phyloP scores from a whole-genome alignment of 1,284 basidiomycete genomes.

The Tremellales sp. region DNA sequence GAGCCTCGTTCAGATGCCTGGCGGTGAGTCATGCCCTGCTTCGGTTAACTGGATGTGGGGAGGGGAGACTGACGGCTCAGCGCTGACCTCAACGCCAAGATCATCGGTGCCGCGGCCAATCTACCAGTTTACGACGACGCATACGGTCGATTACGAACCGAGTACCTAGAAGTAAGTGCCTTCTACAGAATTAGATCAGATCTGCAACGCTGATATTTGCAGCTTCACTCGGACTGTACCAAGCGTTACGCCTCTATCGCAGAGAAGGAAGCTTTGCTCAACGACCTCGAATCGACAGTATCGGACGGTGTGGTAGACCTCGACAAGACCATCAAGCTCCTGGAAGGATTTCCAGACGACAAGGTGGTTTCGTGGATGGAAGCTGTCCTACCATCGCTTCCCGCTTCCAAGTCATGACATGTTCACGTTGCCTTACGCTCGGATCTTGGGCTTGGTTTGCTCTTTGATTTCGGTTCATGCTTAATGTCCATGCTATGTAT shows the following conservation, averaged over 20 bases:
- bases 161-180: slow-evolving; percentile 38
- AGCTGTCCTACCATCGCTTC: neutral
- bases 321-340: slow-evolving; percentile 40
- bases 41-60: neutral
- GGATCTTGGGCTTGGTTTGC: no score
- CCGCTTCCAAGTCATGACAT: no score
- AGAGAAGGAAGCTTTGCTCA: slow-evolving; percentile 36
- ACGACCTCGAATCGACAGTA: slow-evolving; percentile 34
- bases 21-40: slow-evolving; percentile 26
- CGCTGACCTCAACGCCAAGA: slow-evolving; percentile 36
- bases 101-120: slow-evolving; percentile 34
- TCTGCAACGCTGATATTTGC: slow-evolving; percentile 1
- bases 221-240: slow-evolving; percentile 32
- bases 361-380: slow-evolving; percentile 45
- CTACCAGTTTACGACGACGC: slow-evolving; percentile 43
- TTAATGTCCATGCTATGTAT: no score
- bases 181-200: neutral
- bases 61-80: slow-evolving; percentile 8
- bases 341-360: slow-evolving; percentile 39
- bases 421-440: no score
- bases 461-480: no score
- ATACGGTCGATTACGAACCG: slow-evolving; percentile 32
- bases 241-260: slow-evolving; percentile 31
- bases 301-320: slow-evolving; percentile 41
- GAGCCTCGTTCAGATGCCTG: slow-evolving; percentile 33